Conservation (phyloP, 495 filamentous ascomycete species). For the Lophium mytilinum region DNA sequence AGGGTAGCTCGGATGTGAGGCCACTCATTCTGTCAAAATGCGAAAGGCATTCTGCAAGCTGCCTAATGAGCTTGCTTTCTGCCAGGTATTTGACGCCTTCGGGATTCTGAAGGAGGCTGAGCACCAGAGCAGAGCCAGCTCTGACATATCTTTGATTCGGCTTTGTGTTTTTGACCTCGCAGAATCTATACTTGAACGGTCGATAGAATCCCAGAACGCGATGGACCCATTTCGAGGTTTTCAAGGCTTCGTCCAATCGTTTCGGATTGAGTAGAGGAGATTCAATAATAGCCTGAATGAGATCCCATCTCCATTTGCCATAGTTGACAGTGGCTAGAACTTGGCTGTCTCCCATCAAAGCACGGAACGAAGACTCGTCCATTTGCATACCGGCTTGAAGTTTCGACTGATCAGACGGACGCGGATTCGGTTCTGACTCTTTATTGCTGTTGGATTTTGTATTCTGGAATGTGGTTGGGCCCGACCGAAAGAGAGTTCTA, state of each 20-base stretch:
- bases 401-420: conserved; percentile 58
- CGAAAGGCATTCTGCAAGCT: conserved; percentile 90
- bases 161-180: conserved; percentile 75
- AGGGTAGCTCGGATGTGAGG: conserved; percentile 73
- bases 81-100: conserved; percentile 80
- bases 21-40: conserved; percentile 91
- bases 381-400: conserved; percentile 62
- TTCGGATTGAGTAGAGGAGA: conserved; percentile 89
- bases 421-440: conserved; percentile 13
- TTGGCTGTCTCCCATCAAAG: conserved; percentile 75
- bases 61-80: conserved; percentile 85
- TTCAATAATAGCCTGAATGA: conserved; percentile 83
- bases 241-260: conserved; percentile 87
- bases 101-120: conserved; percentile 69
- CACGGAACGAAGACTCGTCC: conserved; percentile 82
- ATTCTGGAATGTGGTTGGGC: conserved; percentile 39
- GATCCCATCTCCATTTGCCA: conserved; percentile 93
- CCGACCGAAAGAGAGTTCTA: conserved; percentile 79
- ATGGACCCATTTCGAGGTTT: conserved; percentile 91
- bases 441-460: conserved; percentile 34
- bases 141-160: conserved; percentile 90
- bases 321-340: conserved; percentile 80
- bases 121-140: conserved; percentile 78
- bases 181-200: conserved; percentile 93
- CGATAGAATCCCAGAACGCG: conserved; percentile 88